Conservation (phyloP, 768 basidiomycete species). For the Lentinula edodes region DNA sequence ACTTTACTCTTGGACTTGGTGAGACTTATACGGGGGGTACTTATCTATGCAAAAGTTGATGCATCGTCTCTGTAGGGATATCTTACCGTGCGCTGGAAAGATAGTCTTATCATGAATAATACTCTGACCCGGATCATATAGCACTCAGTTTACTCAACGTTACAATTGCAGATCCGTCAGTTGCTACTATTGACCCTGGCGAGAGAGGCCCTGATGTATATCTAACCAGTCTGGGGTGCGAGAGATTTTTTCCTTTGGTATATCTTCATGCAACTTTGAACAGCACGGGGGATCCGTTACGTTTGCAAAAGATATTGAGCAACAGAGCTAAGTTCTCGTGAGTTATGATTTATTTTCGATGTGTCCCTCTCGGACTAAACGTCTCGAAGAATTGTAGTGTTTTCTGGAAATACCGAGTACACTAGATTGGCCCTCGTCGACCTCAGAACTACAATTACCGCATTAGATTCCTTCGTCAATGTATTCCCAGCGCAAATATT, state of each 20-base stretch:
- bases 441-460: background rate
- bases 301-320: conserved; percentile 7
- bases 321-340: conserved; percentile 9
- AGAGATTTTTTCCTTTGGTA: background rate
- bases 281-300: conserved; percentile 8
- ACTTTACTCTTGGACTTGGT: conserved; percentile 10
- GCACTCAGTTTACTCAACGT: conserved; percentile 7
- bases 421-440: background rate
- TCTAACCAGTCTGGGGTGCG: conserved; percentile 8
- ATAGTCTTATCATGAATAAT: background rate
- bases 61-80: conserved; percentile 1
- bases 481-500: background rate
- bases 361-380: background rate
- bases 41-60: background rate
- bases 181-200: conserved; percentile 7
- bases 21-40: background rate
- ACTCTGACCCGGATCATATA: background rate
- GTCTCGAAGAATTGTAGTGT: conserved; percentile 3
- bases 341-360: background rate
- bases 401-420: conserved; percentile 8
- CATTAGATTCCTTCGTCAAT: background rate
- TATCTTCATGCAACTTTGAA: background rate
- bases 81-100: conserved; percentile 5
- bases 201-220: conserved; percentile 11
- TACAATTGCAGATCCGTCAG: background rate